Evolutionary conservation across 495 filamentous ascomycete genomes (phyloP), one percentile per base, ranked within the genome.

Genomic region (Copromyces sp.): DNA sequence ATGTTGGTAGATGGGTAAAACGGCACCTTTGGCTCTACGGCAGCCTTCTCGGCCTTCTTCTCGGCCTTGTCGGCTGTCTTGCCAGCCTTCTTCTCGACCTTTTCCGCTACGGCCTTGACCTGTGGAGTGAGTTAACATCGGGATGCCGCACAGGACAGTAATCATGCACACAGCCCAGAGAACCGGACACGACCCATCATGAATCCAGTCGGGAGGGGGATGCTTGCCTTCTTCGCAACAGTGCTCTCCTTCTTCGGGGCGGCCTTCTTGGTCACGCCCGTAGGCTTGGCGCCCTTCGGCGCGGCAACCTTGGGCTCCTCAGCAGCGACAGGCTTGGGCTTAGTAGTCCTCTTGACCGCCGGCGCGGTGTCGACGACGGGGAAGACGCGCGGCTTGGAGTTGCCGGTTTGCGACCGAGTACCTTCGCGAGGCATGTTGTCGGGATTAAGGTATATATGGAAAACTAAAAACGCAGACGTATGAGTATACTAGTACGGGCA

Each of bases 261-360:
- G 80, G 85, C 86, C 82, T 85, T 86, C 82, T 88, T 88, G 73
- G 82, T 85, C 38, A 87, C 85, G 71, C 85, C 86, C 40, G 80
- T 75, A 17, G 86, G 85, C 79, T 88, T 88, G 47, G 82, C 81
- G 65, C 81, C 81, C 80, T 84, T 87, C 47, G 79, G 79, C 12
- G 79, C 76, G 65, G 75, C 77, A 68, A 74, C 77, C 79, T 80
- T 80, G 69, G 78, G 76, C 79, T 81, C 82, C 68, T 77, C 73
- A 74, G 38, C 75, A 7, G 76, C 80, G 41, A 59, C 69, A 68
- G 78, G 76, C 82, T 84, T 85, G 71, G 78, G 70, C 77, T 78
- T 81, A 32, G 82, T 75, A 75, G 81, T 83, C 72, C 84, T 81
- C 79, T 83, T 84, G 75, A 86, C 83, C 45, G 82, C 80, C 40